Percentiles rank a stretch among this genome's conserved stretches.
These are phyloP conservation scores for Tagetes patula DNA, from an alignment of 129 eudicot genomes.

Conservation along the genomic window DNA sequence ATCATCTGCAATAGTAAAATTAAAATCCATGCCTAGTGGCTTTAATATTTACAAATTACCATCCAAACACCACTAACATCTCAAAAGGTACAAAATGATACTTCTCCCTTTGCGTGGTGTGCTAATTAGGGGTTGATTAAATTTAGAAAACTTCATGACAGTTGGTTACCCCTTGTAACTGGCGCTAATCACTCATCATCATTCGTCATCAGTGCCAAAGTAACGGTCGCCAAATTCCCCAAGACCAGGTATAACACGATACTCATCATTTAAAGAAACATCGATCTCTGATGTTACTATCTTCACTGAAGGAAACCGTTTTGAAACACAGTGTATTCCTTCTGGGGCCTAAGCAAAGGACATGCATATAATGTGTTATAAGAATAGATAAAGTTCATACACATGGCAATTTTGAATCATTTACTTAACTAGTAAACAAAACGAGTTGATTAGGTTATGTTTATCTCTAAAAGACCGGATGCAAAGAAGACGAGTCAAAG, in stretches of 20 bases:
- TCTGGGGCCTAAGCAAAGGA: conserved; percentile 70
- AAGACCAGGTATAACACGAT: conserved; percentile 91
- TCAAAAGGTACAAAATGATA: conserved; percentile 15
- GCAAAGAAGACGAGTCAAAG: neutral
- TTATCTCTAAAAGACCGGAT: neutral
- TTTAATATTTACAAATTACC: conserved; percentile 28
- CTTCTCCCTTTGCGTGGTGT: conserved; percentile 3
- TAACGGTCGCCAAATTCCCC: conserved; percentile 99
- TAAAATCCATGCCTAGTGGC: conserved; percentile 23
- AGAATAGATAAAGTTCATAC: neutral
- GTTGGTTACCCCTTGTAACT: conserved; percentile 12
- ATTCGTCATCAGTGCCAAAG: conserved; percentile 72
- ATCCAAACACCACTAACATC: conserved; percentile 18
- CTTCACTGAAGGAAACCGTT: conserved; percentile 79
- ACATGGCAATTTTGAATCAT: neutral
- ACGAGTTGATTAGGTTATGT: neutral
- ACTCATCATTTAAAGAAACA: conserved; percentile 81
- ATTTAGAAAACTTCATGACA: neutral
- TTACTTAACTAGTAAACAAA: neutral
- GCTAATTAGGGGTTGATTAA: neutral
- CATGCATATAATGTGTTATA: neutral
- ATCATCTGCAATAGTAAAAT: conserved; percentile 15
- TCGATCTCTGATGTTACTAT: conserved; percentile 98
- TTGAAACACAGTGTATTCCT: conserved; percentile 84
- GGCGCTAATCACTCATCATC: conserved; percentile 17